Base-by-base conservation (phyloP, 495 filamentous ascomycete genomes). In the Friedmanniomyces endolithicus region DNA sequence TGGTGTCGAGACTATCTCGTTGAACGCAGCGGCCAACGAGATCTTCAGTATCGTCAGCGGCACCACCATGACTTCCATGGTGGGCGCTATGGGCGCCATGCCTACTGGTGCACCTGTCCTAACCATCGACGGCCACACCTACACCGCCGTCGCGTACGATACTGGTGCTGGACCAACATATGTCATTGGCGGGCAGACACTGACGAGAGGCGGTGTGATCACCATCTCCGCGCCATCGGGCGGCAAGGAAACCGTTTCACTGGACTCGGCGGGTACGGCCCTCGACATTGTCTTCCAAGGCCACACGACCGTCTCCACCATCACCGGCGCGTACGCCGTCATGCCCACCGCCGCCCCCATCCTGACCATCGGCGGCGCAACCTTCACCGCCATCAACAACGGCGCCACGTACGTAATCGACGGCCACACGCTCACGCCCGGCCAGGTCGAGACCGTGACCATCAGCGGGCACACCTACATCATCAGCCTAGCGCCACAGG, bases 391-490 rank as follows among this genome's bases (percentile, higher is more conserved):
- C 14, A 52, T 62, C n/a, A 62, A 59, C 47, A 39, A 54, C 8
- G 65, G 65, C 11, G 56, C 61, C 1, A 62, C 61, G 1, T 71
- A 67, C 49, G 23, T 63, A 0, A 68, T 71, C 50, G 60, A 53
- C 22, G 64, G 64, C 44, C 48, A 64, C 14, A 60, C 53, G 0
- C 57, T 71, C 12, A 68, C 61, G 6, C 65, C 68, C 25, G 67
- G 67, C 1, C 64, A 63, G n/a, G 50, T 52, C 11, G 65, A 66
- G 27, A 67, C 58, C n/a, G 57, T 67, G 16, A 53, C 50, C 1
- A 59, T 58, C 40, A 22, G 23, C n/a, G 56, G 56, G 11, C 20
- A 53, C 19, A 60, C 58, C 1, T 57, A 41, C 24, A 60, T 63
- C 11, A 58, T 69, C 17, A 61, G 56, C 11, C 56, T 69, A 1